Evolutionary conservation across 2,329 filamentous ascomycete species (phyloP), one percentile per base, ranked within the genome.

Genomic region (Talaromyces sp.): DNA sequence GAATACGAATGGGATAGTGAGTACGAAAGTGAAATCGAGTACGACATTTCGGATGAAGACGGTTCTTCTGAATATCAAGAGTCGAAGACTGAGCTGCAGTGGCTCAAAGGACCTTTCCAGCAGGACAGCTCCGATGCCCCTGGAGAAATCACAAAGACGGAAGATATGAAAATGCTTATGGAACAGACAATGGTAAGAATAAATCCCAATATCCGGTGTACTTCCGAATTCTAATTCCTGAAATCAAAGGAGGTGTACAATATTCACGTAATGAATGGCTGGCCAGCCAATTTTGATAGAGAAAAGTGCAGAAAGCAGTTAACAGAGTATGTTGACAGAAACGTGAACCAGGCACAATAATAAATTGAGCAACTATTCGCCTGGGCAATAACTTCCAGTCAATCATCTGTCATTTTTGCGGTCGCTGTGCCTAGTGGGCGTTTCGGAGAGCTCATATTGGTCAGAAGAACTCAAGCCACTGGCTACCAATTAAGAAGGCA

Each of bases 1-100:
- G 55, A 61, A n/a, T 60, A 60, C 24, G 58, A 61, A 46, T 61
- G 31, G 38, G 55, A 61, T 27, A 55, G 59, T 12, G 59, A 61
- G 24, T 61, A 61, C 26, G 59, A 55, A n/a, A 61, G 59, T 41
- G 59, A 55, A 50, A 55, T 24, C 17, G 48, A 53, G 4, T 52
- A 61, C 11, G 50, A 57, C 1, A 11, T 50, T 21, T 56, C 59
- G 11, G 29, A 21, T n/a, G 55, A 54, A 29, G 55, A 29, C 24
- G 3, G 21, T 46, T 46, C 41, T 21, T 46, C 17, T 46, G 41
- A 46, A 46, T 21, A 46, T 21, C 41, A 11, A 19, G 19, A 11
- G 3, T 46, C 41, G 41, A 46, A 21, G 17, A 14, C 12, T 21
- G 41, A 46, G 9, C 41, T 46, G n/a, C 41, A 46, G 41, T 46